phyloP scores from a whole-genome alignment of 495 filamentous ascomycete species.

The Friedmanniomyces endolithicus region DNA sequence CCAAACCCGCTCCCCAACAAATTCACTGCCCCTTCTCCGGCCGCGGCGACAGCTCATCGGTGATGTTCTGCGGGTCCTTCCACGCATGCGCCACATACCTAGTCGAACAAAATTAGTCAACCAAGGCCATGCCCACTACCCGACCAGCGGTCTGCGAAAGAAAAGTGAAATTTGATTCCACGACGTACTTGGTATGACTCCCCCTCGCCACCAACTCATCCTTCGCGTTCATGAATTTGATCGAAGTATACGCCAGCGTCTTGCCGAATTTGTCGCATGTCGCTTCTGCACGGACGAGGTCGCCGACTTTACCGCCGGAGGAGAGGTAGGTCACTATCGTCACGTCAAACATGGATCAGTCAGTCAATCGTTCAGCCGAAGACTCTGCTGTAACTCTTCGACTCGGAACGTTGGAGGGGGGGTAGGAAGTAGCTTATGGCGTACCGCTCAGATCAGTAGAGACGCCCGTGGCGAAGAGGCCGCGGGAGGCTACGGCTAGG shows the following conservation, averaged over 20 bases:
- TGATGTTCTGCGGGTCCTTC: constrained; percentile 33
- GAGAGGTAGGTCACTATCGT: constrained; percentile 73
- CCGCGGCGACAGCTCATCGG: constrained; percentile 26
- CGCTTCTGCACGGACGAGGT: constrained; percentile 60
- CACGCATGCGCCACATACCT: constrained; percentile 31
- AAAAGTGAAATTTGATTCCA: neutral
- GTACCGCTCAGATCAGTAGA: constrained; percentile 83
- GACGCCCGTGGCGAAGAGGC: constrained; percentile 78
- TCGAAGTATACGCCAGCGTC: constrained; percentile 76
- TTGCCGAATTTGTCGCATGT: constrained; percentile 90
- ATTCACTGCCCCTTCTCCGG: constrained; percentile 10
- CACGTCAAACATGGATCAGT: no score
- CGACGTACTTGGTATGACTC: constrained; percentile 78
- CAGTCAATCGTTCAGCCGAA: no score
- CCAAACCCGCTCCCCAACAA: no score
- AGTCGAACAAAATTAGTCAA: neutral
- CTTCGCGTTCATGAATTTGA: constrained; percentile 64
- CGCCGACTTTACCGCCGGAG: constrained; percentile 70
- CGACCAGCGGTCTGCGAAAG: no score
- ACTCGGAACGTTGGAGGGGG: no score
- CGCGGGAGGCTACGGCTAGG: constrained; percentile 81
- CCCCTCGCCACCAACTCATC: constrained; percentile 73
- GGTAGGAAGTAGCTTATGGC: constrained; percentile 3
- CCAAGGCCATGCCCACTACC: no score
- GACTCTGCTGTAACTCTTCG: no score